A percentile compares a stretch with the other conserved stretches of the same genome.
Conservation (phyloP, 371 early-diverging fungal genomes). For the Mucor lusitanicus region DNA sequence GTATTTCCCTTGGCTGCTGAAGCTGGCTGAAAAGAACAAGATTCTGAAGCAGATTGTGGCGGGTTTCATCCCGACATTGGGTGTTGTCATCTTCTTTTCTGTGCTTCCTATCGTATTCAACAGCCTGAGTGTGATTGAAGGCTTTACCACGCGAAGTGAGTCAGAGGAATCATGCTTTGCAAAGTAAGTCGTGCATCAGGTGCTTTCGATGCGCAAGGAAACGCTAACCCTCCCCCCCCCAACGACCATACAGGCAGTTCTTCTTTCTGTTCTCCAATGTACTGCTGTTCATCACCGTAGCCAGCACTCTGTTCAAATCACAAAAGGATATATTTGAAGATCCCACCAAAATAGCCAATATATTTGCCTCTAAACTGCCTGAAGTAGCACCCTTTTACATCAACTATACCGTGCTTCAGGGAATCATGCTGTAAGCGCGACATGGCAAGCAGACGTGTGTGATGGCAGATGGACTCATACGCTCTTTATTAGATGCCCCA, state of each 20-base stretch:
- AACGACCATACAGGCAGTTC: conserved; percentile 88
- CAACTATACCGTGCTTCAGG: conserved; percentile 63
- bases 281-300: conserved; percentile 81
- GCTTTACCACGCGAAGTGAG: conserved; percentile 69
- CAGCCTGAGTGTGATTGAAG: conserved; percentile 60
- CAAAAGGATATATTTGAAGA: conserved; percentile 69
- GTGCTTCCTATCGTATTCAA: conserved; percentile 68
- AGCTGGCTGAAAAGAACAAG: conserved; percentile 48
- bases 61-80: conserved; percentile 62
- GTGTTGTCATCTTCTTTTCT: conserved; percentile 59
- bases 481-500: conserved; percentile 43
- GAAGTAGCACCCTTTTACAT: conserved; percentile 71
- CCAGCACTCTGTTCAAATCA: conserved; percentile 75
- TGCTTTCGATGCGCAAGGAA: not conserved
- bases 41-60: conserved; percentile 56
- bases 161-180: conserved; percentile 68
- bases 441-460: not conserved
- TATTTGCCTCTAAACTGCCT: conserved; percentile 71
- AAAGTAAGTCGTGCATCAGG: conserved; percentile 44
- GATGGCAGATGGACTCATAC: not conserved
- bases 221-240: no score
- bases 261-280: conserved; percentile 89
- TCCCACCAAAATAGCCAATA: conserved; percentile 69
- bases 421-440: conserved; percentile 54
- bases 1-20: conserved; percentile 50